Percentiles rank a stretch among this genome's conserved stretches.
These are phyloP conservation scores for Phytophthora multivora DNA, from an alignment of 352 stramenopile species.

Conservation along the genomic window DNA sequence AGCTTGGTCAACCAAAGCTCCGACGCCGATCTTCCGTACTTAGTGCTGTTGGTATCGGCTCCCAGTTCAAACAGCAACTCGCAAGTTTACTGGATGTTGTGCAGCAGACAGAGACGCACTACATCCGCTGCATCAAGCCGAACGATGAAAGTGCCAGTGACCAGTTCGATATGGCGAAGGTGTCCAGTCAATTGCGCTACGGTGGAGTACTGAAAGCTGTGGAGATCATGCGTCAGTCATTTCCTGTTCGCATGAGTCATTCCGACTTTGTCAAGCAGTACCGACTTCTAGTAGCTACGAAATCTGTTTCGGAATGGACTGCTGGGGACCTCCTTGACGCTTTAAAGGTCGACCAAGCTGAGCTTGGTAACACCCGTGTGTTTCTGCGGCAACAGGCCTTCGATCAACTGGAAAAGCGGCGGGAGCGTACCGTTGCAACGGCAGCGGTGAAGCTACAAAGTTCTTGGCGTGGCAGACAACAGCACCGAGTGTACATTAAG, in stretches of 20 bases:
- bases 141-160: slow-evolving; percentile 94
- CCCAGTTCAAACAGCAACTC: slow-evolving; percentile 94
- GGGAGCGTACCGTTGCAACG: slow-evolving; percentile 36
- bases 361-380: slow-evolving; percentile 70
- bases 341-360: slow-evolving; percentile 47
- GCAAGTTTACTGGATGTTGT: slow-evolving; percentile 93
- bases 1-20: slow-evolving; percentile 44
- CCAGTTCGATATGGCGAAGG: slow-evolving; percentile 87
- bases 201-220: slow-evolving; percentile 86
- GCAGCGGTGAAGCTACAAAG: slow-evolving; percentile 54
- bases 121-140: slow-evolving; percentile 99
- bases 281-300: slow-evolving; percentile 20
- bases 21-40: slow-evolving; percentile 74
- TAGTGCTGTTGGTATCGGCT: slow-evolving; percentile 79
- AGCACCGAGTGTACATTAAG: slow-evolving; percentile 38
- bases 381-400: slow-evolving; percentile 73
- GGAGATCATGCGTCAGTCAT: slow-evolving; percentile 86
- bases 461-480: slow-evolving; percentile 43
- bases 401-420: slow-evolving; percentile 60
- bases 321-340: slow-evolving; percentile 39
- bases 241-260: slow-evolving; percentile 79
- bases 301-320: slow-evolving; percentile 17
- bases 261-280: slow-evolving; percentile 71
- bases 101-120: slow-evolving; percentile 95
- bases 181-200: slow-evolving; percentile 82